These are phyloP conservation scores for Coemansia sp. DNA, from an alignment of 192 early-diverging fungal genomes.

Conservation along the genomic window DNA sequence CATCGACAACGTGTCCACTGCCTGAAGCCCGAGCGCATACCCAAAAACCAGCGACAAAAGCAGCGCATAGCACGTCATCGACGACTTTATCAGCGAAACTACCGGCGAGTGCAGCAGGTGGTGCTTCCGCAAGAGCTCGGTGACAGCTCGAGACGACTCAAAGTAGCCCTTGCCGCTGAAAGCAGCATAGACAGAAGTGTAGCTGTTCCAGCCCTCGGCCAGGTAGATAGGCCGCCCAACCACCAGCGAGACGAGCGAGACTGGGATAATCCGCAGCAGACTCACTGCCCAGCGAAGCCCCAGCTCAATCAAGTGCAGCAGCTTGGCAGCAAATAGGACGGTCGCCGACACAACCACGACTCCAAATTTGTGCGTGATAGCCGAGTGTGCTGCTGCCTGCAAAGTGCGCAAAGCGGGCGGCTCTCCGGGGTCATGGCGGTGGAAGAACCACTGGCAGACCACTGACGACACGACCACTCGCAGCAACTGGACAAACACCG, in stretches of 20 bases:
- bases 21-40: slow-evolving; percentile 37
- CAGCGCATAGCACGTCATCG: slow-evolving; percentile 48
- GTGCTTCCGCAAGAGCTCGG: slow-evolving; percentile 30
- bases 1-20: slow-evolving; percentile 14
- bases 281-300: slow-evolving; percentile 34
- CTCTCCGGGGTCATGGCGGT: slow-evolving; percentile 47
- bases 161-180: slow-evolving; percentile 47
- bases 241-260: slow-evolving; percentile 34
- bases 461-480: slow-evolving; percentile 39
- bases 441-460: slow-evolving; percentile 55
- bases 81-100: slow-evolving; percentile 47
- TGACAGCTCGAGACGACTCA: slow-evolving; percentile 33
- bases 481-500: slow-evolving; percentile 48
- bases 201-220: slow-evolving; percentile 41
- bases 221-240: slow-evolving; percentile 35
- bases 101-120: slow-evolving; percentile 49
- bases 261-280: slow-evolving; percentile 28
- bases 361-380: slow-evolving; percentile 41
- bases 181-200: slow-evolving; percentile 43
- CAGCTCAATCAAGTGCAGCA: slow-evolving; percentile 37
- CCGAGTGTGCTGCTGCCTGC: slow-evolving; percentile 43
- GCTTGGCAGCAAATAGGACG: slow-evolving; percentile 31
- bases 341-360: slow-evolving; percentile 40
- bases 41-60: slow-evolving; percentile 40
- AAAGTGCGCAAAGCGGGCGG: slow-evolving; percentile 44